Evolutionary conservation across 495 filamentous ascomycete genomes (phyloP), one percentile per base, ranked within the genome.

Genomic region (Penicillium odoratum): DNA sequence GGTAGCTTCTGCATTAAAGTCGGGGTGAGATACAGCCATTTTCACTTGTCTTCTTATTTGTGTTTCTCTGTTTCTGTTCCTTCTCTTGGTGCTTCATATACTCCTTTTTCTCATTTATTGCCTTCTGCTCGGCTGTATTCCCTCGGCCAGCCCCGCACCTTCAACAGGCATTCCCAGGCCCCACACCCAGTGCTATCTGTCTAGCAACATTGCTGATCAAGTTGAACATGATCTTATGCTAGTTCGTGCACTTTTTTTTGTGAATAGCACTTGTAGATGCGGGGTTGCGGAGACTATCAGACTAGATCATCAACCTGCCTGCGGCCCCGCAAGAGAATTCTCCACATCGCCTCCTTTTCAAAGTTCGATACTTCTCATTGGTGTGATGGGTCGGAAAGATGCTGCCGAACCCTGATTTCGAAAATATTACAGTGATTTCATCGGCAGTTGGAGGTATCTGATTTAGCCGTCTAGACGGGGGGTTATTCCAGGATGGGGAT

Each of bases 1-100:
- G 7, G 74, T 73, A 1, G 78, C 80, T 21, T 56, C 67, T 31
- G 75, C 70, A 25, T 74, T 72, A 61, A 75, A 81, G 16, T 76
- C 69, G 15, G 75, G 46, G 43, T 79, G 74, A 72, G 52, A 56
- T 10, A 43, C 51, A 42, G 61, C 28, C 56, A 63, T 60, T 11
- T 34, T 51, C 31, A 18, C 28, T 26, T 47, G 0, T 28, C 21
- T 47, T 47, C 21, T 47, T 13, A 11, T 26, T 28, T 47, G 3
- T 9, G 18, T 29, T 47, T 26, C 8, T 21, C n/a, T 40, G 2
- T 40, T 40, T 16, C 38, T n/a, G 38, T 3, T 7, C 15, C 25
- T 28, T 25, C 7, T 10, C 11, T 11, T 47, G 21, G 21, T 21
- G 21, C 21, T 21, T 21, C 21, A 21, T 21, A 21, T 21, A 21